These are phyloP conservation scores for Phytophthora ramorum DNA, from an alignment of 352 stramenopile species.

Conservation along the genomic window DNA sequence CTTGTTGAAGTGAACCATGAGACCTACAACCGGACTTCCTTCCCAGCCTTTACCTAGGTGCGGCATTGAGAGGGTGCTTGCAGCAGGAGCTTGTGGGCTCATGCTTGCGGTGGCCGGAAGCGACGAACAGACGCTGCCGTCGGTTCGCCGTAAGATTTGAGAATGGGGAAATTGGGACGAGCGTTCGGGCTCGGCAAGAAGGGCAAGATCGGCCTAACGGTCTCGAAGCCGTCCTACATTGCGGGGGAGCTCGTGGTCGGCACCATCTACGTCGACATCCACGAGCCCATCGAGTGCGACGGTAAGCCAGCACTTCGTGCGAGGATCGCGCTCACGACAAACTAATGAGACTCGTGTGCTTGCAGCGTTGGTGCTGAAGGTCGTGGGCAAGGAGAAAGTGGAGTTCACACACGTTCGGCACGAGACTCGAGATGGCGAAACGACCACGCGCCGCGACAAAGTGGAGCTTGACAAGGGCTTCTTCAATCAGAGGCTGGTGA, in stretches of 20 bases:
- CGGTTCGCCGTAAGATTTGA: background rate
- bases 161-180: constrained; percentile 61
- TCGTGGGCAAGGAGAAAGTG: constrained; percentile 71
- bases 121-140: background rate
- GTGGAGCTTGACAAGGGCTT: constrained; percentile 58
- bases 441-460: constrained; percentile 29
- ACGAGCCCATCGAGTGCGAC: constrained; percentile 67
- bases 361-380: constrained; percentile 70
- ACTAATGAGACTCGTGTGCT: background rate
- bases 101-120: background rate
- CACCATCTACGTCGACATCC: constrained; percentile 60
- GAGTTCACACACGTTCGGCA: constrained; percentile 49
- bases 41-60: background rate
- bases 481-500: constrained; percentile 78
- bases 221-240: constrained; percentile 69
- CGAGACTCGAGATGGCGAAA: constrained; percentile 39
- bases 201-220: constrained; percentile 60
- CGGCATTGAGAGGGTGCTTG: too few relatives aligned
- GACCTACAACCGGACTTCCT: constrained; percentile 10
- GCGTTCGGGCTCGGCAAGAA: constrained; percentile 68
- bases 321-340: background rate
- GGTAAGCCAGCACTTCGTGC: constrained; percentile 34
- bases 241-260: constrained; percentile 64
- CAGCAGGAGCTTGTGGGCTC: too few relatives aligned
- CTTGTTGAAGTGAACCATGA: constrained; percentile 4